Evolutionary conservation across 176 grass and related monocot species (phyloP), one percentile per base, ranked within the genome.

Genomic region (Raddia distichophylla): DNA sequence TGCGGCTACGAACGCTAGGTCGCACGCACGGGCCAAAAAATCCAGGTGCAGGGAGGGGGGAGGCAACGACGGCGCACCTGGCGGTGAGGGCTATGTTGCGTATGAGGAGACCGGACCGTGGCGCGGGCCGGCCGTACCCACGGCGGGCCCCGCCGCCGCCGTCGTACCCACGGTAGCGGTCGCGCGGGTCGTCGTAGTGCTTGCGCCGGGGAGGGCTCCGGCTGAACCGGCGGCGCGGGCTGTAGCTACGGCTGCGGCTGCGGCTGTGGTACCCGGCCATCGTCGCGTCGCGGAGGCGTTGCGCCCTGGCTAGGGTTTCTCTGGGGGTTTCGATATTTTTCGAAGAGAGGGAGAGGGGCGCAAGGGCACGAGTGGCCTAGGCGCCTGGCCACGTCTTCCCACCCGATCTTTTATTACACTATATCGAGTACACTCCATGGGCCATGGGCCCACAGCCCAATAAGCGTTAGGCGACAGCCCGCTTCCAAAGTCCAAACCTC

Each of bases 41-140:
- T 8, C 5, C 12, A 69, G 69, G 12, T 35, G 4, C 6, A 71
- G n/a, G 20, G 37, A 3, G 37, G 37, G 37, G 37, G 2, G 37
- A 18, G 10, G 10, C 3, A 44, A 27, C 40, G 34, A 18, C 10
- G 34, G 19, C 7, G 18, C 8, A 94, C 91, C 91, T 88, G 12
- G 88, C 86, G 34, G 77, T 85, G 65, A 91, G 88, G 60, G 91
- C 78, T 55, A 94, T 91, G 66, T 94, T 94, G 3, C 91, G 88
- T 52, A 94, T 45, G 12, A 94, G 91, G 77, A 94, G 91, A 4
- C 91, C 91, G 15, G 88, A 78, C 62, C 76, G 88, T 11, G 81
- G 59, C 3, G 79, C 64, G 8, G 69, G 73, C 47, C 88, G 88
- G 15, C 76, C 82, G 71, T 88, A 87, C 42, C 85, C 47, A 14